These are phyloP conservation scores for Pleomassaria siparia DNA, from an alignment of 2,329 filamentous ascomycete genomes.

Conservation along the genomic window DNA sequence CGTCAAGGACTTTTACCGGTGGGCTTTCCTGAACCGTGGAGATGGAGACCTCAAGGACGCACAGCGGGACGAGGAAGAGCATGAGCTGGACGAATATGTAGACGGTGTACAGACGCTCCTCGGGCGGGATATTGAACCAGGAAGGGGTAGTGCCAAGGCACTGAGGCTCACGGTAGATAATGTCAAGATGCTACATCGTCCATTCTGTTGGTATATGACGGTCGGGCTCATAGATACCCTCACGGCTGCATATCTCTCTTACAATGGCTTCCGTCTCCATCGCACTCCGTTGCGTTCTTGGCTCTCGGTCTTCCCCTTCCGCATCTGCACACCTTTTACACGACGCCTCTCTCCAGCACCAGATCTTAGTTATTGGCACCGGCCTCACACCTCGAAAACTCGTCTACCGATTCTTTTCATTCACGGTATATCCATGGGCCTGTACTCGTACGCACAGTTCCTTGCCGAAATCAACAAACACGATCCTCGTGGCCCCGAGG, in stretches of 20 bases:
- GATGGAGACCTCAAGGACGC: conserved; percentile 32
- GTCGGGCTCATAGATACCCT: conserved; percentile 56
- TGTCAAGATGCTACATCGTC: conserved; percentile 62
- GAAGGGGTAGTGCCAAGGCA: conserved; percentile 58
- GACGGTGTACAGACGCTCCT: conserved; percentile 55
- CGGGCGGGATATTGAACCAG: conserved; percentile 54
- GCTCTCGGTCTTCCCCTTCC: conserved; percentile 60
- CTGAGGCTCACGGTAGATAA: conserved; percentile 68
- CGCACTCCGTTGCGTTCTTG: conserved; percentile 47
- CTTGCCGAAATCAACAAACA: conserved; percentile 54
- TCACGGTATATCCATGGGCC: conserved; percentile 70
- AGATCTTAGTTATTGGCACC: conserved; percentile 65
- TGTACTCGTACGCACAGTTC: conserved; percentile 63
- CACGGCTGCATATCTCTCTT: conserved; percentile 46
- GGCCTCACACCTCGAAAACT: conserved; percentile 61
- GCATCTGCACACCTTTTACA: conserved; percentile 54
- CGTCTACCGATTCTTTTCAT: conserved; percentile 66
- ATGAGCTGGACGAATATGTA: conserved; percentile 60
- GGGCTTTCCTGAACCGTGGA: conserved; percentile 65
- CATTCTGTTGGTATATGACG: conserved; percentile 63
- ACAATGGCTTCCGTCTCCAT: conserved; percentile 57
- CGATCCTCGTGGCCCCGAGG: conserved; percentile 23
- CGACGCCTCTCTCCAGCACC: conserved; percentile 51
- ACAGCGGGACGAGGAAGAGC: conserved; percentile 38
- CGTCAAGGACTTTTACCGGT: conserved; percentile 65